phyloP scores from a whole-genome alignment of 306 rosid species.

The Trichosanthes cucumerina region DNA sequence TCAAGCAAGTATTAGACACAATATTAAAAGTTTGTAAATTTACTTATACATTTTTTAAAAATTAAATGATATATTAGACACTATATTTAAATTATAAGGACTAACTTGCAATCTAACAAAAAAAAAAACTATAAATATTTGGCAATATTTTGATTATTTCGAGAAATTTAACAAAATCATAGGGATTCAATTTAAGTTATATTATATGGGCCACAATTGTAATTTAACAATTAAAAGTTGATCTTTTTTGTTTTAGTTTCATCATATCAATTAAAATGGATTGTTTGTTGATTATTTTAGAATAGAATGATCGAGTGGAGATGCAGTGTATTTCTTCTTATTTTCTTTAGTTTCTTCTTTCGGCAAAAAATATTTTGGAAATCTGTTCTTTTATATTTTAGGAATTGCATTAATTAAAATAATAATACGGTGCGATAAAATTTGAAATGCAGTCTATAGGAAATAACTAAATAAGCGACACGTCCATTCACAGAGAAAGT shows the following conservation, averaged over 20 bases:
- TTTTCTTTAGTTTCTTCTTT: neutral
- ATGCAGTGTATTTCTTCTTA: neutral
- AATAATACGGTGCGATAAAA: neutral
- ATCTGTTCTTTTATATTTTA: neutral
- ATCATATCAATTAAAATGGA: neutral
- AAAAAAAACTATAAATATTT: too few species aligned
- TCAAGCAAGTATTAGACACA: too few species aligned
- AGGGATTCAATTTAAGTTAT: too few species aligned
- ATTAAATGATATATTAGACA: too few species aligned
- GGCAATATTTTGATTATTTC: too few species aligned
- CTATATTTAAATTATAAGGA: too few species aligned
- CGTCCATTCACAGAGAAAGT: neutral
- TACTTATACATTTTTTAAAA: too few species aligned
- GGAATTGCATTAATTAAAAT: slow-evolving; percentile 8
- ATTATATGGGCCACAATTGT: too few species aligned
- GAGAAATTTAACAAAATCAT: too few species aligned
- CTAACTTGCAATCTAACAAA: too few species aligned
- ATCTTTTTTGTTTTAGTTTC: neutral
- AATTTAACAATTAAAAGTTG: too few species aligned
- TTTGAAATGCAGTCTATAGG: neutral
- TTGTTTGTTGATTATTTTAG: neutral
- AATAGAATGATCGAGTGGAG: neutral
- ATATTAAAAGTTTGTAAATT: too few species aligned
- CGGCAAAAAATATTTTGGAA: neutral
- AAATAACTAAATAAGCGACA: neutral